phyloP scores from a whole-genome alignment of 768 basidiomycete genomes.

The Russula griseocarnosa region DNA sequence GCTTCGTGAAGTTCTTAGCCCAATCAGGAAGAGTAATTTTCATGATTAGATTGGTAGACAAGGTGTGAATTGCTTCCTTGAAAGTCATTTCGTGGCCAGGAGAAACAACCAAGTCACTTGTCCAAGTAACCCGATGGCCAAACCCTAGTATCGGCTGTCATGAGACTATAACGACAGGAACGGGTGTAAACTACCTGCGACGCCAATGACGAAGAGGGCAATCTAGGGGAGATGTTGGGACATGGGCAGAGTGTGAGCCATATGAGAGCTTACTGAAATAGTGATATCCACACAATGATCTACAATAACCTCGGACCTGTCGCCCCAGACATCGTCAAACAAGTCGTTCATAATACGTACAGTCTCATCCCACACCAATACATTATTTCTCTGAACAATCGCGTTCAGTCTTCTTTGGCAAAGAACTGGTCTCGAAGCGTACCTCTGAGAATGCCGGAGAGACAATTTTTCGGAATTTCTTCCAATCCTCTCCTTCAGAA shows the following conservation, averaged over 20 bases:
- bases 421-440: not conserved
- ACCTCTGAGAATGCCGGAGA: constrained; percentile 67
- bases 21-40: constrained; percentile 42
- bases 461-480: constrained; percentile 56
- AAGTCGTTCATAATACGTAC: constrained; percentile 33
- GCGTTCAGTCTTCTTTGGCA: not conserved
- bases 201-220: constrained; percentile 52
- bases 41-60: constrained; percentile 39
- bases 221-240: constrained; percentile 39
- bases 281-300: constrained; percentile 52
- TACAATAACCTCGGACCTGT: no score
- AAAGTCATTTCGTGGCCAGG: constrained; percentile 47
- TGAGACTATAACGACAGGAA: not conserved
- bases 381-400: constrained; percentile 35
- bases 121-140: constrained; percentile 49
- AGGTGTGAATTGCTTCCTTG: constrained; percentile 46
- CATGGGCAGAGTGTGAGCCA: no score
- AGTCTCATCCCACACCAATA: constrained; percentile 41
- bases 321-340: no score
- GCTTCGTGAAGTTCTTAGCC: constrained; percentile 38
- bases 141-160: constrained; percentile 36
- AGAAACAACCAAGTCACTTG: constrained; percentile 41
- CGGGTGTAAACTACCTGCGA: constrained; percentile 37
- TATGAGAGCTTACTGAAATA: constrained; percentile 41
- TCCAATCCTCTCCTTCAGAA: constrained; percentile 63